These are phyloP conservation scores for Leucaena leucocephala DNA, from an alignment of 306 rosid genomes.

Conservation along the genomic window DNA sequence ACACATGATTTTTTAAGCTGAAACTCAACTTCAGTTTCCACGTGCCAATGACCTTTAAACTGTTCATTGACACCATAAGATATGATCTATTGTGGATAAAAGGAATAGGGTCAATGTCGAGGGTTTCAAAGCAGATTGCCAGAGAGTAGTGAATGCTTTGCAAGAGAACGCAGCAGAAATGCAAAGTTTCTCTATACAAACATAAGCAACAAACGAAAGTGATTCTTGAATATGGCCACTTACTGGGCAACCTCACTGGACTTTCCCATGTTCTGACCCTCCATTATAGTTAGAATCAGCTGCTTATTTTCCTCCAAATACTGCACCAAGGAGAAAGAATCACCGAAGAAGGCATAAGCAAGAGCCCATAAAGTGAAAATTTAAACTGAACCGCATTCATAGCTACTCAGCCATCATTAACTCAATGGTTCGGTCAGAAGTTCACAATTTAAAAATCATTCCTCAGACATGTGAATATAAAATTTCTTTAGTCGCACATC, in stretches of 20 bases:
- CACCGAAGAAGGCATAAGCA: slow-evolving; percentile 3
- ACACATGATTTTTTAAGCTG: slow-evolving; percentile 3
- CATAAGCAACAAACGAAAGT: background rate
- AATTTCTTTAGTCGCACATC: background rate
- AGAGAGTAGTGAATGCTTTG: slow-evolving; percentile 9
- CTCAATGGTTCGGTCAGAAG: background rate
- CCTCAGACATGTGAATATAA: background rate
- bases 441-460: slow-evolving; percentile 9
- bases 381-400: background rate
- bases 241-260: slow-evolving; percentile 43
- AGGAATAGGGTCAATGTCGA: background rate
- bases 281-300: slow-evolving; percentile 53
- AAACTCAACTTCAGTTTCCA: slow-evolving; percentile 21
- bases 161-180: slow-evolving; percentile 25
- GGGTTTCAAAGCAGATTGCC: slow-evolving; percentile 8
- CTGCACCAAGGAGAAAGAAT: slow-evolving; percentile 49
- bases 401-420: background rate
- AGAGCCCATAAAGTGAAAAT: slow-evolving; percentile 2
- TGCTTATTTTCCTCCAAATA: slow-evolving; percentile 61
- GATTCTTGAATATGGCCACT: slow-evolving; percentile 30
- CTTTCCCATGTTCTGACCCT: slow-evolving; percentile 50
- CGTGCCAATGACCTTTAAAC: slow-evolving; percentile 1
- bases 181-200: background rate
- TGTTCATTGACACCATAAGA: slow-evolving; percentile 6
- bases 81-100: background rate